A percentile compares a stretch with the other conserved stretches of the same genome.
Evolutionary conservation across 1,284 basidiomycete species (phyloP).

Genomic region (Melampsora larici-populina): DNA sequence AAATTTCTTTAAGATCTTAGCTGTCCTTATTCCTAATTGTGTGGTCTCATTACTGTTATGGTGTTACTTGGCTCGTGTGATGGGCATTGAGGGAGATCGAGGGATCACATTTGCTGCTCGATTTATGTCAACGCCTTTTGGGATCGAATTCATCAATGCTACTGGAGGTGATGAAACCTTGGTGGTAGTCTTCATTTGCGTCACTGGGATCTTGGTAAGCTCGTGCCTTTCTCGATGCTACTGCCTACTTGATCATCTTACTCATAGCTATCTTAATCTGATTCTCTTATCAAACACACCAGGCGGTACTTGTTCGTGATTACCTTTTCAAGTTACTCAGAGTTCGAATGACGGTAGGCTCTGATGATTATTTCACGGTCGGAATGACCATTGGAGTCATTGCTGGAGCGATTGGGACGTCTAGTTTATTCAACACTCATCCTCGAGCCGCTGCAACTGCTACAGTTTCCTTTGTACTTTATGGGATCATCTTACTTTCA

Average conservation of each 20-base stretch:
- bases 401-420: constrained; percentile 37
- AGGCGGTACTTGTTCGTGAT: constrained; percentile 40
- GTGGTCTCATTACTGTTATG: constrained; percentile 28
- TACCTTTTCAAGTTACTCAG: constrained; percentile 37
- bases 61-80: constrained; percentile 26
- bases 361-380: constrained; percentile 40
- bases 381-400: constrained; percentile 36
- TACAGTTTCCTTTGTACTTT: constrained; percentile 39
- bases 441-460: constrained; percentile 33
- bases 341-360: constrained; percentile 18
- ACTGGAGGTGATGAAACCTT: constrained; percentile 32
- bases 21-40: constrained; percentile 21
- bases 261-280: too few species aligned
- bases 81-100: constrained; percentile 33
- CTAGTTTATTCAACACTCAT: constrained; percentile 17
- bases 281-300: not conserved
- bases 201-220: constrained; percentile 40
- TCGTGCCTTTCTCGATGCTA: not conserved
- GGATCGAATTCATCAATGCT: constrained; percentile 36
- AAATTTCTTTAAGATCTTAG: constrained; percentile 27
- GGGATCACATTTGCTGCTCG: constrained; percentile 36
- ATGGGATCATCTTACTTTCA: constrained; percentile 28
- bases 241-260: not conserved
- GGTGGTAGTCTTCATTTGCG: constrained; percentile 38
- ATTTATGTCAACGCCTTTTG: constrained; percentile 43